Base-by-base conservation (phyloP, 306 rosid genomes). In the Acmispon strigosus region DNA sequence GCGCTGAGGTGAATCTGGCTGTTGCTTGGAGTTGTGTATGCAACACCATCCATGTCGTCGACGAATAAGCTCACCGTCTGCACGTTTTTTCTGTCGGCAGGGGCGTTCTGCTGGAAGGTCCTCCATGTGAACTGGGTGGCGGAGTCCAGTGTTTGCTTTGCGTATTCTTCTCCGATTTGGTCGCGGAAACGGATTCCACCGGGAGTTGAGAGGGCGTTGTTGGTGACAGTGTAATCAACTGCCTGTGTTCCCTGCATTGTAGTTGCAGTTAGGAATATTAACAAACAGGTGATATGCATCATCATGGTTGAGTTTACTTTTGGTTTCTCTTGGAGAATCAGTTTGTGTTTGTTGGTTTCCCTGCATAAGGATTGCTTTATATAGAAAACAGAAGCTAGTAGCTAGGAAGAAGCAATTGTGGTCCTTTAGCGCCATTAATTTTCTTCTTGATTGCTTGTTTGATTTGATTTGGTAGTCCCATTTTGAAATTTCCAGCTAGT, bases 131-230 rank as follows among this genome's bases (percentile, higher is more conserved):
- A 82, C 15, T 68, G 70, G 3, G 80, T 77, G 8, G 85, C 65
- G 0, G 73, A 72, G 16, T 55, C 55, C 14, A 82, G 64, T 4
- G 82, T 82, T 68, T 62, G 80, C 34, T 15, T 54, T 2, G 82
- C 34, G 61, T 77, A 77, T 7, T 43, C 61, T 0, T 1, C 74
- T 2, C 85, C 85, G 8, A 81, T 50, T 65, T 78, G 45, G 2
- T 84, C 54, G 2, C 75, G 60, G 50, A 78, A 88, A 62, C 82
- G 78, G 15, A 43, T 20, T 4, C 89, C 89, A 0, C 89, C 89
- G 0, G 73, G 3, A 19, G 86, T 85, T 6, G 70, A 41, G 36
- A 43, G 68, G 5, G 84, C 94, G 0, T 8, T 52, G 84, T 83
- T 87, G 43, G 63, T 67, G 24, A 83, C 79, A 0, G 5, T 37